Evolutionary conservation across 2,329 filamentous ascomycete genomes (phyloP), one percentile per base, ranked within the genome.

Genomic region (Sporothrix humicola): DNA sequence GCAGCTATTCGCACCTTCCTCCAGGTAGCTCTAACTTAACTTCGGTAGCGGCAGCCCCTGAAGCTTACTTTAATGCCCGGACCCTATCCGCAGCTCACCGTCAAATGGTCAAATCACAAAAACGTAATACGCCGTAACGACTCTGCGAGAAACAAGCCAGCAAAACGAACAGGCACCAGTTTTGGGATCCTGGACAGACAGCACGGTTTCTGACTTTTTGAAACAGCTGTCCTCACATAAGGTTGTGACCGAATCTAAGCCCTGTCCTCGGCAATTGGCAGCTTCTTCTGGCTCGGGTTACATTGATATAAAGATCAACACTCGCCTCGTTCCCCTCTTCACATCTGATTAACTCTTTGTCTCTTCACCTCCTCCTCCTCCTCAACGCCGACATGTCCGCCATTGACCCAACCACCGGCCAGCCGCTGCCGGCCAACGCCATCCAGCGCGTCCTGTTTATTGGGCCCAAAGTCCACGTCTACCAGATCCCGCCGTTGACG

Each of bases 371-470:
- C 31, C 17, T n/a, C n/a, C n/a, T n/a, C n/a, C n/a, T n/a, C n/a
- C n/a, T n/a, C 31, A 7, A 2, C 31, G 7, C 9, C 58, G 6
- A 26, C 72, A 92, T 92, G 90, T 86, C 90, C 78, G 83, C 86
- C 72, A 84, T 89, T 80, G 92, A 96, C 82, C 92, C 92, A 71
- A 86, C 90, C 73, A 95, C 92, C 26, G 91, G 91, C 78, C 84
- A 83, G 48, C 82, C 90, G 76, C 87, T 94, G 77, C 91, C 92
- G 73, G 81, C 89, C 71, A 92, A 93, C 80, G 92, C 93, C 78
- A 95, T 97, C 83, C 93, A 96, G 83, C 91, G 93, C 81, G 86
- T 96, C 80, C 91, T 97, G 81, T 95, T 93, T 87, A 85, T 94
- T 81, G 89, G 91, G 76, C 84, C 87, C 78, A 85, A 87, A 76